Percentiles rank a stretch among this genome's conserved stretches.
Evolutionary conservation across 352 stramenopile genomes (phyloP).

Genomic region (Globisporangium yorkense): DNA sequence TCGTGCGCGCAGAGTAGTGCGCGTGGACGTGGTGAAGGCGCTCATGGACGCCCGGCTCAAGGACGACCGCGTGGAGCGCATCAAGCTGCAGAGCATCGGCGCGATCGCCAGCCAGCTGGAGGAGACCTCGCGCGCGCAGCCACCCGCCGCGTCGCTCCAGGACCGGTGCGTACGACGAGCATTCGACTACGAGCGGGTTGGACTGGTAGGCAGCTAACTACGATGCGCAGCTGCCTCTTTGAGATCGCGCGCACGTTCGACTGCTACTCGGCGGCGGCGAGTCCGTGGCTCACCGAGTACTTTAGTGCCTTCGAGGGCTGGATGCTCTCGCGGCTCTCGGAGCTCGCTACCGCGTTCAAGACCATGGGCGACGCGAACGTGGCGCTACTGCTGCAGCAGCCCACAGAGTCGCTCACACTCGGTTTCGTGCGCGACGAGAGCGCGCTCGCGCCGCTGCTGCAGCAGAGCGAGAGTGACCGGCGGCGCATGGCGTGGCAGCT

Average conservation of each 20-base stretch:
- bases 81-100: slow-evolving; percentile 50
- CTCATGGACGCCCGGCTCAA: slow-evolving; percentile 69
- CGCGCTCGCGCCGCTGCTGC: slow-evolving; percentile 34
- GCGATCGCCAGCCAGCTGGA: slow-evolving; percentile 62
- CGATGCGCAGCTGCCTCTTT: slow-evolving; percentile 42
- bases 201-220: neutral
- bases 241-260: slow-evolving; percentile 76
- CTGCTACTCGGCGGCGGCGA: slow-evolving; percentile 45
- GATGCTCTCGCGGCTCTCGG: slow-evolving; percentile 66
- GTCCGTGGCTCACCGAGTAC: slow-evolving; percentile 52
- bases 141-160: slow-evolving; percentile 39
- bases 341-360: slow-evolving; percentile 62
- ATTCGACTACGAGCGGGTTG: neutral
- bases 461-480: slow-evolving; percentile 22
- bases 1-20: slow-evolving; percentile 45
- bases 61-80: slow-evolving; percentile 69
- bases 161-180: slow-evolving; percentile 32
- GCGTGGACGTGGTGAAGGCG: slow-evolving; percentile 58
- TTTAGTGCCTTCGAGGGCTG: slow-evolving; percentile 67
- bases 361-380: slow-evolving; percentile 68
- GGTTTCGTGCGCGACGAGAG: slow-evolving; percentile 64
- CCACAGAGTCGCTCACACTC: slow-evolving; percentile 54
- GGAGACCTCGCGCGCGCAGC: slow-evolving; percentile 23
- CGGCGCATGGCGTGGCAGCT: slow-evolving; percentile 43
- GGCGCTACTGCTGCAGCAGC: slow-evolving; percentile 46